Evolutionary conservation across 352 stramenopile species (phyloP), one percentile per base, ranked within the genome.

Genomic region (Phytophthora multivora): DNA sequence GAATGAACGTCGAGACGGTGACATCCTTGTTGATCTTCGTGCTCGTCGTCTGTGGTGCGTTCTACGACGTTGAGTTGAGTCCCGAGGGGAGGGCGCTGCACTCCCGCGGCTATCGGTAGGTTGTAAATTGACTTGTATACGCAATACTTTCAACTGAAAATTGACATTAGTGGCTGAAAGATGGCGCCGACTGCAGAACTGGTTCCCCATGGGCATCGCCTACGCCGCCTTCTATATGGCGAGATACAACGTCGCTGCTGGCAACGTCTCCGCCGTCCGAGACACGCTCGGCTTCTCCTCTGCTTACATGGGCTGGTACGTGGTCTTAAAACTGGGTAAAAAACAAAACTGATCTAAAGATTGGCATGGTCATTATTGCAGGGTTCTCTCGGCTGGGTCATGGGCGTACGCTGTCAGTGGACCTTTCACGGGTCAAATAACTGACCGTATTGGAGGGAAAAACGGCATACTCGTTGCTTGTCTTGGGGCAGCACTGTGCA

Each of bases 381-480:
- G 70, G 78, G 71, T 79, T 11, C 64, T 88, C 73, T 5, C 83
- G 6, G 38, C 38, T 8, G 38, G 38, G 4, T 26, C 38, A 0
- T 43, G 77, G 78, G 59, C 78, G 4, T 90, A 90, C 54, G 80
- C 80, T 1, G 61, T 74, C 38, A 43, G 38, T 16, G 78, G 75
- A 10, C 77, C 80, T 8, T 77, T 88, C 38, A 88, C 80, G 16
- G 80, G 80, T 0, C 75, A 23, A 85, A 75, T 83, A 51, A 90
- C 80, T 5, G 77, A 90, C 41, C 78, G 69, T 51, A 81, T 43
- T 86, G 80, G 74, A 23, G 80, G 77, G 46, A 82, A 83, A 47
- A 75, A 78, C 43, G 78, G 80, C 51, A 86, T 90, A 74, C 48
- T 90, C 8, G 36, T 88, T 18, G 75, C 75, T 12, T 89, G 80